A percentile compares a stretch with the other conserved stretches of the same genome.
Evolutionary conservation across 768 basidiomycete species (phyloP).

Genomic region (Naganishia vishniacii): DNA sequence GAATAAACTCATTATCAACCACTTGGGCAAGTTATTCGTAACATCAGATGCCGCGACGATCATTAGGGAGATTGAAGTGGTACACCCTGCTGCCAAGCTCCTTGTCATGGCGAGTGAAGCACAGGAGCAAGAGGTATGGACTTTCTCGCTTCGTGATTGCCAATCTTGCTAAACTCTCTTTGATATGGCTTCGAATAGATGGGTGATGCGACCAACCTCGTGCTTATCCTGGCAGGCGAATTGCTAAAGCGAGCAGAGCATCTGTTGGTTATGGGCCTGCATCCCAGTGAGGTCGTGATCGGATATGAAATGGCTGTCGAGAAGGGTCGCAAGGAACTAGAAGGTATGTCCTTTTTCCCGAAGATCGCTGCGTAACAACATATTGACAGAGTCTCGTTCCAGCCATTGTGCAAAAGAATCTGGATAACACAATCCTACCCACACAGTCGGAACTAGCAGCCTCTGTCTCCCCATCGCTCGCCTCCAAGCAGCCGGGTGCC

Average conservation of each 20-base stretch:
- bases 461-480: constrained; percentile 84
- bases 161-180: background rate
- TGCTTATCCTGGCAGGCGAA: constrained; percentile 91
- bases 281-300: constrained; percentile 89
- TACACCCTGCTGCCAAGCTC: constrained; percentile 97
- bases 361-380: background rate
- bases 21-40: constrained; percentile 88
- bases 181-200: constrained; percentile 55
- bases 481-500: constrained; percentile 93
- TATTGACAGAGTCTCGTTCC: background rate
- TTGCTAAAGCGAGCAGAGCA: constrained; percentile 87
- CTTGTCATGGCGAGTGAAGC: constrained; percentile 98
- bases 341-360: constrained; percentile 60
- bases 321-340: constrained; percentile 79
- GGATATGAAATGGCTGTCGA: constrained; percentile 87
- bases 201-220: constrained; percentile 95
- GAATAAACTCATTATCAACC: constrained; percentile 97
- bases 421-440: constrained; percentile 57
- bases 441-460: constrained; percentile 61
- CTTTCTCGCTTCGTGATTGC: background rate
- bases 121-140: constrained; percentile 82
- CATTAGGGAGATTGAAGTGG: constrained; percentile 94
- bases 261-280: constrained; percentile 89
- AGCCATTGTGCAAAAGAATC: constrained; percentile 26
- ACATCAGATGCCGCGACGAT: constrained; percentile 99